Percentiles rank a stretch among this genome's conserved stretches.
phyloP scores from a whole-genome alignment of 495 filamentous ascomycete species.

The Penicillium canariense region DNA sequence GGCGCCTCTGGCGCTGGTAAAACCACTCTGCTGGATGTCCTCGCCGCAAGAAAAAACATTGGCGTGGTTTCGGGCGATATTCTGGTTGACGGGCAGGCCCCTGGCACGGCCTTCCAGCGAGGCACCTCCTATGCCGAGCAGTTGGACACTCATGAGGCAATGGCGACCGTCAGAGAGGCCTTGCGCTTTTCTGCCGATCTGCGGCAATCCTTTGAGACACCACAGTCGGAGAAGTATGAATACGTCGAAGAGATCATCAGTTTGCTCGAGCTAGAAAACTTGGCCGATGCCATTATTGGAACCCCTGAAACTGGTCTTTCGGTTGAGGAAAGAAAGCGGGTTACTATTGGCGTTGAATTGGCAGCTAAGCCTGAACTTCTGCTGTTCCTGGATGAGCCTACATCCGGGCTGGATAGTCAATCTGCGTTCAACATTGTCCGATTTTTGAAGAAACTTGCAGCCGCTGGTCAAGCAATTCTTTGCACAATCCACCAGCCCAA shows the following conservation, averaged over 20 bases:
- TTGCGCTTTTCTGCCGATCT: constrained; percentile 80
- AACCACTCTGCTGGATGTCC: constrained; percentile 76
- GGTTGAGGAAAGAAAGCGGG: constrained; percentile 86
- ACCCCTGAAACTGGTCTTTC: constrained; percentile 73
- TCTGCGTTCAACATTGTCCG: constrained; percentile 86
- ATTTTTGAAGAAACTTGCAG: constrained; percentile 81
- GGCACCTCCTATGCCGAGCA: constrained; percentile 82
- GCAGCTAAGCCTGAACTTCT: constrained; percentile 83
- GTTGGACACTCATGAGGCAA: constrained; percentile 74
- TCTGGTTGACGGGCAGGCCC: constrained; percentile 66
- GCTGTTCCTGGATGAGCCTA: constrained; percentile 89
- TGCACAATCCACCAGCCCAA: constrained; percentile 94
- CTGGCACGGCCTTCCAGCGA: constrained; percentile 70
- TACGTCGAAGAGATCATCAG: constrained; percentile 84
- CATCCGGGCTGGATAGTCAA: constrained; percentile 81
- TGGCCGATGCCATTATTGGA: constrained; percentile 84
- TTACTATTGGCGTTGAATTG: constrained; percentile 87
- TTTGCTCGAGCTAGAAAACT: constrained; percentile 76
- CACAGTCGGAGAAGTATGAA: constrained; percentile 69
- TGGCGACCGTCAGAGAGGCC: constrained; percentile 79
- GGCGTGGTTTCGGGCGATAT: constrained; percentile 74
- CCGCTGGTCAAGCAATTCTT: constrained; percentile 81
- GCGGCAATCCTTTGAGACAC: constrained; percentile 68
- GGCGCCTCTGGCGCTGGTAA: constrained; percentile 86
- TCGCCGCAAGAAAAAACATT: constrained; percentile 74